Evolutionary conservation across 139 green algal genomes (phyloP), one percentile per base, ranked within the genome.

Genomic region (Picochlorum sp.): DNA sequence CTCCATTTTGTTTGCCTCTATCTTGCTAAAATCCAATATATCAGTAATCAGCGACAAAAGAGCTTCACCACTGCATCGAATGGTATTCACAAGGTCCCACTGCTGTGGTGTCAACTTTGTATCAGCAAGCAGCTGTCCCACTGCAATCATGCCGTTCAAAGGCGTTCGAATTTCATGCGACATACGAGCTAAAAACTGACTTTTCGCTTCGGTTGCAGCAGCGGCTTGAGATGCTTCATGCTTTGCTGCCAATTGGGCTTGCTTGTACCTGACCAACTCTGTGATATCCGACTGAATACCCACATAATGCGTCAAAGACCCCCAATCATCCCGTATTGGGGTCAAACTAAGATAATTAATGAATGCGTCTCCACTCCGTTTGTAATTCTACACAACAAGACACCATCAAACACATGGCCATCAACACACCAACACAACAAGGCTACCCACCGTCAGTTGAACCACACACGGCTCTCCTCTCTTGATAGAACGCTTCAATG

Each of bases 111-210:
- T 70, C 4, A 95, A 79, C 16, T 55, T 51, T 4, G 83, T 90
- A 20, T 87, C 82, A 16, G 79, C 80, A 57, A 96, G 78, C 55
- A 95, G 72, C 74, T 95, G 88, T 3, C 84, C 78, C 28, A 96
- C 88, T 3, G 85, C 87, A 55, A 97, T 94, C 76, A 97, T 92
- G 38, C 90, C 90, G 65, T 97, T 97, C 21, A 97, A 81, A 1
- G 90, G 90, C 9, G 90, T 97, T 30, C 90, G 77, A 60, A 97
- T 95, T 68, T 97, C 91, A 68, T 97, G 90, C 34, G 75, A 88
- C 90, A 97, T 97, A 57, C 80, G 82, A 11, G 90, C 89, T 45
- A 97, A 80, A 78, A 97, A 97, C 72, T 89, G 82, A 28, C 52
- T 78, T 82, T 97, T 97, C 30, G 91, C 87, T 68, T 95, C 84